phyloP scores from a whole-genome alignment of 2,329 filamentous ascomycete genomes.

The Boeremia lycopersici region DNA sequence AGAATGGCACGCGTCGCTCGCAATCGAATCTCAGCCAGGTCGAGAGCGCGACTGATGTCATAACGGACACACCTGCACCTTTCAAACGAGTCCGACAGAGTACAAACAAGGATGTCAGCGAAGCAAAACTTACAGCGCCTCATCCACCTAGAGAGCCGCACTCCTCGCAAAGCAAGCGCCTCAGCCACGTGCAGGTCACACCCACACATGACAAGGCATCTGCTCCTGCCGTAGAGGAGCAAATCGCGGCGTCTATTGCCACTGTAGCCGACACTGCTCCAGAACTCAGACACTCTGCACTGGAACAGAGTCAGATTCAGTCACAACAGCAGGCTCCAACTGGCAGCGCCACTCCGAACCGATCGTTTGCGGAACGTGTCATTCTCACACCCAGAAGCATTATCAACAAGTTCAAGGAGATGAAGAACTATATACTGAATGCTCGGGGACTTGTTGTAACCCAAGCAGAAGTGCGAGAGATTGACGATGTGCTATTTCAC shows the following conservation, averaged over 20 bases:
- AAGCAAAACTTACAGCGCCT: slow-evolving; percentile 26
- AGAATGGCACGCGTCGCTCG: slow-evolving; percentile 33
- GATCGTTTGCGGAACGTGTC: slow-evolving; percentile 42
- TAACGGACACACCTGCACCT: slow-evolving; percentile 33
- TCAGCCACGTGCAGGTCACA: slow-evolving; percentile 37
- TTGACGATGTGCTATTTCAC: slow-evolving; percentile 82
- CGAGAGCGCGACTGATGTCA: slow-evolving; percentile 30
- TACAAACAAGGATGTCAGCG: slow-evolving; percentile 38
- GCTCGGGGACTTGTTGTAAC: slow-evolving; percentile 61
- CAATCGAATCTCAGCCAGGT: slow-evolving; percentile 39
- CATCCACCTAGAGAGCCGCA: slow-evolving; percentile 4
- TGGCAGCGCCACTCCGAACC: slow-evolving; percentile 29
- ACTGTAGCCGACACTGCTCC: slow-evolving; percentile 5
- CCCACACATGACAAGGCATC: slow-evolving; percentile 16
- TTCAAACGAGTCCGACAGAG: slow-evolving; percentile 34
- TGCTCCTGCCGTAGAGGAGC: slow-evolving; percentile 8
- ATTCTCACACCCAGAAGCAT: slow-evolving; percentile 56
- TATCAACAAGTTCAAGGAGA: slow-evolving; percentile 50
- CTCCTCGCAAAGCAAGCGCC: slow-evolving; percentile 25
- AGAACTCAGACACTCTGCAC: slow-evolving; percentile 11
- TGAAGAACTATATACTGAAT: slow-evolving; percentile 63
- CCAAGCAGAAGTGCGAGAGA: slow-evolving; percentile 68
- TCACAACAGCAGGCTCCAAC: slow-evolving; percentile 5
- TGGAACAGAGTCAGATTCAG: slow-evolving; percentile 5
- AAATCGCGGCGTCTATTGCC: slow-evolving; percentile 9